Base-by-base conservation (phyloP, 2,329 filamentous ascomycete species). In the Biscogniauxia marginata region DNA sequence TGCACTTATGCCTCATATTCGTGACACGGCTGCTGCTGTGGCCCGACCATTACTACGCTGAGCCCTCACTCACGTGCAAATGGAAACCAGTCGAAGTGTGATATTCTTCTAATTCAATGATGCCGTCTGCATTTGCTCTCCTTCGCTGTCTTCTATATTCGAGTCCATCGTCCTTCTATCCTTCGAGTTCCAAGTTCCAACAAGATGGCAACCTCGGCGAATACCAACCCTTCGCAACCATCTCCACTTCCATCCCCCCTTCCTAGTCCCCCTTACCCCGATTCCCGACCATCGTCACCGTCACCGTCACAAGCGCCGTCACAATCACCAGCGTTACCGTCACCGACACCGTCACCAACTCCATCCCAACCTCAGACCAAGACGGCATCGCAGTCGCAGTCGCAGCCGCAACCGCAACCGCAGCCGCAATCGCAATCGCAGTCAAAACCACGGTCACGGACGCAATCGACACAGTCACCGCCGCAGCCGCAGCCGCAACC, bases 111-210 rank as follows among this genome's bases (percentile, higher is more conserved):
- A 30, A 30, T 16, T 39, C n/a, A n/a, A n/a, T 39, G 30, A 39
- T 39, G 13, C 30, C 30, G 2, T 2, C 30, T 16, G 11, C 6
- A 24, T 46, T 49, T 18, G n/a, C 25, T 49, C 48, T 52, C 34
- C 52, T 13, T 20, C n/a, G 44, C 67, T 69, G 68, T 62, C 69
- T 55, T 65, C 67, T 25, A 30, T 66, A 51, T 39, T 63, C 23
- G 56, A 61, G 46, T 21, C 59, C 47, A 65, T 68, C 46, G n/a
- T n/a, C n/a, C n/a, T n/a, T n/a, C n/a, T n/a, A n/a, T n/a, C n/a
- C n/a, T n/a, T 39, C n/a, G 30, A 39, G 30, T 11, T 39, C 30
- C n/a, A 16, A 39, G 30, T 39, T 39, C n/a, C 13, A 16, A 9
- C n/a, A 39, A 39, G 30, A 39, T 39, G 30, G 30, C 30, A 16